Conservation (phyloP, 2,329 filamentous ascomycete genomes). For the Xylariaceae sp. region DNA sequence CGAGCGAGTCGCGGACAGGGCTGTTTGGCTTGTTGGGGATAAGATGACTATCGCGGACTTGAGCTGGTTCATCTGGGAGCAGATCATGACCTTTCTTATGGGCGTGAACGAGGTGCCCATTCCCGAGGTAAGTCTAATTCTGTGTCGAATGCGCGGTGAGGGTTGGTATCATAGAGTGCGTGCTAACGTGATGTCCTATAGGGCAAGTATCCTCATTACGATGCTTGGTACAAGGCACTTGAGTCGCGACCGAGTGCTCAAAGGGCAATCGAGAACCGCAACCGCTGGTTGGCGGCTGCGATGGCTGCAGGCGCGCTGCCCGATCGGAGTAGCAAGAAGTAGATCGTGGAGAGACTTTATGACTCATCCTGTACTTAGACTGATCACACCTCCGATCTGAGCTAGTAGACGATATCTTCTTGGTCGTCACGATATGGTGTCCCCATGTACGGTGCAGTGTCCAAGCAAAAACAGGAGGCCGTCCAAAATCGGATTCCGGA, state of each 20-base stretch:
- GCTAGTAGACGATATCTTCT: too few species aligned
- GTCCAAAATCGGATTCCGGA: too few species aligned
- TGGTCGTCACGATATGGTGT: too few species aligned
- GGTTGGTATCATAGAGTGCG: too few species aligned
- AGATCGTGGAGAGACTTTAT: background rate
- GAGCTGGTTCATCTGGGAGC: slow-evolving; percentile 21
- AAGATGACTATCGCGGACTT: slow-evolving; percentile 21
- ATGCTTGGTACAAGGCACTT: slow-evolving; percentile 16
- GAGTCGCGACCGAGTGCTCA: slow-evolving; percentile 15
- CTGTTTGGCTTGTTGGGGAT: slow-evolving; percentile 20
- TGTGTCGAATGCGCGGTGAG: too few species aligned
- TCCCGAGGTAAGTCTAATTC: slow-evolving; percentile 1
- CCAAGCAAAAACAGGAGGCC: too few species aligned
- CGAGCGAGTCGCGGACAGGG: slow-evolving; percentile 15
- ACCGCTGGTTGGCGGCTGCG: background rate
- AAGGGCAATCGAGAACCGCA: slow-evolving; percentile 7
- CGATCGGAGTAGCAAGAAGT: background rate
- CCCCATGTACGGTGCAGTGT: too few species aligned
- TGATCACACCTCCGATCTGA: too few species aligned
- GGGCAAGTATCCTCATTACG: slow-evolving; percentile 19
- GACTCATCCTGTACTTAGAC: too few species aligned
- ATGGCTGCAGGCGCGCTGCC: background rate
- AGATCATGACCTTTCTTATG: slow-evolving; percentile 9
- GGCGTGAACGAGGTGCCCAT: background rate
- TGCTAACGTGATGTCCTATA: background rate